Percentiles rank a stretch among this genome's conserved stretches.
Conservation (phyloP, 208 protist species). For the Borovskyia barvae region DNA sequence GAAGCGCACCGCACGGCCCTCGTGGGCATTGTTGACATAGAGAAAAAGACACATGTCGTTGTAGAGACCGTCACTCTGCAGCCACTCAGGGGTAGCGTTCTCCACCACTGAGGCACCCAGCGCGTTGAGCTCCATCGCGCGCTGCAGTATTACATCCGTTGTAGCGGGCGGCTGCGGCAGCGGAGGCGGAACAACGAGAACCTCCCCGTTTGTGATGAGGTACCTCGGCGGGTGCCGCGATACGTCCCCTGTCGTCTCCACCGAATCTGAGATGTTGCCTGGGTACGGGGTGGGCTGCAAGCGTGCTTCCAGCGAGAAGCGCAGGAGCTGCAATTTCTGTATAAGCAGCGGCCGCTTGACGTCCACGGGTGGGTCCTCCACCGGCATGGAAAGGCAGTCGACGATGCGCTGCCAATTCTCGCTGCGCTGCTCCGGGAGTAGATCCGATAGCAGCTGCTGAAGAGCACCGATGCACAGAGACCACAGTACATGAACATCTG, state of each 20-base stretch:
- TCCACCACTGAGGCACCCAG: constrained; percentile 34
- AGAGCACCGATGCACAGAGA: constrained; percentile 35
- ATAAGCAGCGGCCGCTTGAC: constrained; percentile 43
- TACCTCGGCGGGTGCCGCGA: constrained; percentile 3
- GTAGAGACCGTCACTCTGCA: constrained; percentile 60
- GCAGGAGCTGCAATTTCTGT: constrained; percentile 83
- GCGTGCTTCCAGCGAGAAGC: constrained; percentile 47
- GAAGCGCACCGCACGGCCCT: constrained; percentile 77
- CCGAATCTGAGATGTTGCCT: too few species aligned
- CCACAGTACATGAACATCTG: constrained; percentile 46
- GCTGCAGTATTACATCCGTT: constrained; percentile 59
- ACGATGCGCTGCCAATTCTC: constrained; percentile 26
- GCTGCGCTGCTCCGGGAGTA: neutral
- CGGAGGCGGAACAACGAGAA: constrained; percentile 43
- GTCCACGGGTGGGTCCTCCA: constrained; percentile 31
- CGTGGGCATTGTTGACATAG: constrained; percentile 61
- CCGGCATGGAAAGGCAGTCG: constrained; percentile 40
- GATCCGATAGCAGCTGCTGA: constrained; percentile 5
- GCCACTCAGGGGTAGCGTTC: constrained; percentile 27
- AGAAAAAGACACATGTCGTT: constrained; percentile 90
- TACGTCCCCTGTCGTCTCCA: neutral
- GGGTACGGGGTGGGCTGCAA: too few species aligned
- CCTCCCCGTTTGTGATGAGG: constrained; percentile 70
- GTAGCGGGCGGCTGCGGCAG: constrained; percentile 62
- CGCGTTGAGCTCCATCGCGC: constrained; percentile 42